phyloP scores from a whole-genome alignment of 2,329 filamentous ascomycete species.

The Alternaria burnsii region DNA sequence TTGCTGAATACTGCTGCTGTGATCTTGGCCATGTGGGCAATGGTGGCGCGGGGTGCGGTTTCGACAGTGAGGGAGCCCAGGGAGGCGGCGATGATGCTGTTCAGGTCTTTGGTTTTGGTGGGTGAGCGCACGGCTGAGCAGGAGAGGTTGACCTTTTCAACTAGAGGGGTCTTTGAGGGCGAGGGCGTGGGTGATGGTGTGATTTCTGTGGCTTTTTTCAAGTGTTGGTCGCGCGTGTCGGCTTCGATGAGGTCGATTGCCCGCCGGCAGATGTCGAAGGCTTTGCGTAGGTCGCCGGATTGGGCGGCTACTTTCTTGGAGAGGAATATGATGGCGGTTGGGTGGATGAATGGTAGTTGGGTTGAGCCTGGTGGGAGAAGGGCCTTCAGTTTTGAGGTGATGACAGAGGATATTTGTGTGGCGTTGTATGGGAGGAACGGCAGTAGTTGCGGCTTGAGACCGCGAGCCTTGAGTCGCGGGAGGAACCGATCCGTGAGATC shows the following conservation, averaged over 20 bases:
- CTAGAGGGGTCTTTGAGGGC: constrained; percentile 78
- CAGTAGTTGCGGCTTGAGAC: constrained; percentile 86
- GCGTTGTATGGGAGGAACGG: constrained; percentile 94
- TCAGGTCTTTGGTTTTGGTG: constrained; percentile 43
- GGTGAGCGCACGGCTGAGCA: constrained; percentile 56
- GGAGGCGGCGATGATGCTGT: constrained; percentile 51
- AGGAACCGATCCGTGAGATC: constrained; percentile 95
- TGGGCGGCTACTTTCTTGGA: constrained; percentile 94
- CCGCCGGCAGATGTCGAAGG: constrained; percentile 90
- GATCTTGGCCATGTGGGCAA: constrained; percentile 90
- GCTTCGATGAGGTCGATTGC: constrained; percentile 89
- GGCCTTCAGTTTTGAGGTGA: constrained; percentile 81
- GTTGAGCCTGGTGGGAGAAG: constrained; percentile 68
- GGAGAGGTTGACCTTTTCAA: constrained; percentile 81
- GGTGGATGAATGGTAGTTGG: constrained; percentile 88
- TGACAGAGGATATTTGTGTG: constrained; percentile 84
- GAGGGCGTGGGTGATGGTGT: constrained; percentile 60
- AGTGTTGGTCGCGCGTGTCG: constrained; percentile 79
- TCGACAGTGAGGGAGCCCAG: constrained; percentile 72
- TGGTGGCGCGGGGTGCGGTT: constrained; percentile 86
- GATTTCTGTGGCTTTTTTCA: constrained; percentile 64
- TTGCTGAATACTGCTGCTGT: constrained; percentile 91
- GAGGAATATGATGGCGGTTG: constrained; percentile 91
- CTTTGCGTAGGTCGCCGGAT: constrained; percentile 92
- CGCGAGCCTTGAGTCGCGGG: constrained; percentile 89